These are phyloP conservation scores for Auriscalpium vulgare DNA, from an alignment of 768 basidiomycete species.

Conservation along the genomic window DNA sequence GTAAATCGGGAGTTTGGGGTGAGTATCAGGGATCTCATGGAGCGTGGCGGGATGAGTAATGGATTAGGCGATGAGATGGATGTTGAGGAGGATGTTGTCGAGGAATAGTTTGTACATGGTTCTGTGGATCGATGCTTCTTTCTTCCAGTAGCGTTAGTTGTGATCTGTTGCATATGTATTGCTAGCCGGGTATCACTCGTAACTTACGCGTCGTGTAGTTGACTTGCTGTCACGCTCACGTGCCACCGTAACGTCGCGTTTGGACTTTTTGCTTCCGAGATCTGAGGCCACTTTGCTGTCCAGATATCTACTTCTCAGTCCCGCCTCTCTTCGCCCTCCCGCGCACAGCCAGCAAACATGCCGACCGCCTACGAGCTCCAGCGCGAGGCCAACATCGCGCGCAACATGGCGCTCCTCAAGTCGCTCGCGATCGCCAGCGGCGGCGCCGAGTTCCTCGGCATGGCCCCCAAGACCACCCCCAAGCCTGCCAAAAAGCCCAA, in stretches of 20 bases:
- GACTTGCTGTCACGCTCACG: constrained; percentile 6
- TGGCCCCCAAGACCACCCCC: neutral
- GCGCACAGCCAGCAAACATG: constrained; percentile 2
- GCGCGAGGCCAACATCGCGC: constrained; percentile 1
- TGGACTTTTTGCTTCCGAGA: neutral
- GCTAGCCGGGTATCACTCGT: too few species aligned
- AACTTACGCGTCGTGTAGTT: neutral
- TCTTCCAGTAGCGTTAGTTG: neutral
- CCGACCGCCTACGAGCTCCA: constrained; percentile 8
- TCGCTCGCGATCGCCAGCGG: neutral
- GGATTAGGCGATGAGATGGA: constrained; percentile 7
- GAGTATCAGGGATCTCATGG: constrained; percentile 14
- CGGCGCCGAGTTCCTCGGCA: neutral
- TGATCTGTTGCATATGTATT: neutral
- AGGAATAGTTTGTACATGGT: constrained; percentile 6
- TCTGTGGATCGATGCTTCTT: neutral
- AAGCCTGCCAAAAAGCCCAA: neutral
- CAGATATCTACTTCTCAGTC: neutral
- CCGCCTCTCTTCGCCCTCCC: neutral
- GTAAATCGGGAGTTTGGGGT: constrained; percentile 9
- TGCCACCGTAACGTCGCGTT: neutral
- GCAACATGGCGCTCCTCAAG: constrained; percentile 1
- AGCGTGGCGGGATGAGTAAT: constrained; percentile 7
- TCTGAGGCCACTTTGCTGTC: neutral
- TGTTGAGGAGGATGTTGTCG: constrained; percentile 11